Base-by-base conservation (phyloP, 345 rosid genomes). In the Brassica carinata region DNA sequence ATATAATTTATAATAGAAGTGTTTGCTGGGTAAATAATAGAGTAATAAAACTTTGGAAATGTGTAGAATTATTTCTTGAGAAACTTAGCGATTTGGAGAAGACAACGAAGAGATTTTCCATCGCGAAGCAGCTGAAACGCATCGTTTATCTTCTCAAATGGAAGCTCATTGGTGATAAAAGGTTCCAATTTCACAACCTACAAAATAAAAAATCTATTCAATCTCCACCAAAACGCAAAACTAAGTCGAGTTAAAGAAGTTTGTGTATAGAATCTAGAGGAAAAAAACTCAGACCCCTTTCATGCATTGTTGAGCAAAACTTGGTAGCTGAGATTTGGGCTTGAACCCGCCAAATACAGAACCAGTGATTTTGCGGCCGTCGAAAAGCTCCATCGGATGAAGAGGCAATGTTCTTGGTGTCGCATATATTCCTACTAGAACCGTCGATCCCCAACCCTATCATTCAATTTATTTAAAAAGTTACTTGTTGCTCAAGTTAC, bases 381-480 rank as follows among this genome's bases (percentile, higher is more conserved):
- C 77, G 10, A 81, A 76, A 10, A 81, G 84, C 48, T 81, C 80
- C 80, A 76, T 81, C 15, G 84, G 84, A 59, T 76, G 84, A 40
- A 81, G 77, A 58, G 84, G 80, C 77, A 81, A 38, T 58, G 81
- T 76, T 66, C 31, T 76, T 57, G 80, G 80, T 13, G 80, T 81
- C 14, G 33, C 45, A 71, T 81, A 81, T 58, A 76, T 75, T 4
- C 80, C 84, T 2, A 81, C 80, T 0, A 81, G 64, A 48, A 76
- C 84, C 2, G 77, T 76, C 6, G 77, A 75, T 65, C 84, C 84
- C 84, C 84, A 81, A 18, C 80, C 80, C 84, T 76, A 65, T 14
- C 17, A 67, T 61, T 9, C 0, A 36, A 7, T 5, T 13, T 11
- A 34, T 2, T 3, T 27, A 23, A 36, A 8, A 11, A 4, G 4